Percentiles rank a stretch among this genome's conserved stretches.
These are phyloP conservation scores for Leucaena leucocephala DNA, from an alignment of 306 rosid species.

Conservation along the genomic window DNA sequence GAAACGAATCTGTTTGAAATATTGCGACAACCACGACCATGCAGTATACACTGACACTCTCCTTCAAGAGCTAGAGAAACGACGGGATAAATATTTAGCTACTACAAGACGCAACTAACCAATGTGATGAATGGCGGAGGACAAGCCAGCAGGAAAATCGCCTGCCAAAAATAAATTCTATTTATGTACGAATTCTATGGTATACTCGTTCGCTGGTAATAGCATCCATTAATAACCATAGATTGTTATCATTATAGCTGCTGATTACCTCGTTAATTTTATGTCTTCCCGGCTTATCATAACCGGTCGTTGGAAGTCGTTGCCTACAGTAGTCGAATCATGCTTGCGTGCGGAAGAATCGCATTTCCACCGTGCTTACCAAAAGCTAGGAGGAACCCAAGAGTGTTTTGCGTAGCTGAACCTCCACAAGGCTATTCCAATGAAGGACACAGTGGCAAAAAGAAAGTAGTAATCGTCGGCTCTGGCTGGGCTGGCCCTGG, in stretches of 20 bases:
- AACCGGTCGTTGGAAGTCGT: conserved; percentile 7
- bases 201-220: background rate
- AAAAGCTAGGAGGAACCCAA: conserved; percentile 12
- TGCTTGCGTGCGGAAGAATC: conserved; percentile 41
- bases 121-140: background rate
- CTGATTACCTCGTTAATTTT: background rate
- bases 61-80: background rate
- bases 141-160: background rate
- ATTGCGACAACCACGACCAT: background rate
- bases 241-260: background rate
- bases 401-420: conserved; percentile 41
- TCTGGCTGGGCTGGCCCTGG: conserved; percentile 80
- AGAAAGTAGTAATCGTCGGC: conserved; percentile 63
- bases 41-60: background rate
- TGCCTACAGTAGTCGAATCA: conserved; percentile 7
- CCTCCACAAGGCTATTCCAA: conserved; percentile 23
- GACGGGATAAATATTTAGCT: background rate
- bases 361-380: conserved; percentile 29
- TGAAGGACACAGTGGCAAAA: conserved; percentile 35
- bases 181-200: background rate
- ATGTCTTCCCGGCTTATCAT: background rate
- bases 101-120: background rate
- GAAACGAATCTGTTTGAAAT: background rate
- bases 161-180: background rate
- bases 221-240: background rate